Base-by-base conservation (phyloP, 108 stramenopile genomes). In the Nannochloropsis salina region DNA sequence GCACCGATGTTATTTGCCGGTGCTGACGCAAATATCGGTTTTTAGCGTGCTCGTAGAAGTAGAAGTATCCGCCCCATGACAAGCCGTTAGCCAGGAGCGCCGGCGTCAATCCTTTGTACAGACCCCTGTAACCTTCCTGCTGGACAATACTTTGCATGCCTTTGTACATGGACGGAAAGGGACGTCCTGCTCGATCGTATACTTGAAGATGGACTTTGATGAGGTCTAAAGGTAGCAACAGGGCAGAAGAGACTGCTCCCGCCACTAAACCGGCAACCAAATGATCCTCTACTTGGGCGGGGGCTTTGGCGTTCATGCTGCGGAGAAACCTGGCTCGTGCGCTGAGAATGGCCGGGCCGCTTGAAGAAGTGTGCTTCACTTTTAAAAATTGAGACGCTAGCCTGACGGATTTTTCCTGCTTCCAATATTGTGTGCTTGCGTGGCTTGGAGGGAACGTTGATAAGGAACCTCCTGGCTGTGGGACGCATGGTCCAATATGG, bases 1-100 rank as follows among this genome's bases (percentile, higher is more conserved):
- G 86, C 22, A 88, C 44, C 12, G 89, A 40, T 5, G 82, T 43
- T 2, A 93, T 87, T 79, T 86, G 80, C 80, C 43, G 45, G 10
- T 21, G n/a, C 45, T 84, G 21, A 11, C 21, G 84, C 61, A 21
- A 21, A 12, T 31, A 41, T 41, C 88, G n/a, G 41, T 85, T 84
- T 92, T 99, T 98, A 22, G 94, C 86, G 15, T 88, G 91, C 92
- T 99, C 98, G 86, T 99, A 99, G 42, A 97, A 91, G 85, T 93
- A 97, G 86, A 99, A 98, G 84, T 96, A 99, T 42, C 98, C 96
- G 21, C 99, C 99, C 99, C 99, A 99, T 20, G 94, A 93, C 22
- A 95, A 90, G 5, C 96, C 93, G 21, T 94, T 93, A 12, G 96
- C 99, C 40, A 97, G 88, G 43, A 98, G 61, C 3, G 97, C 97